phyloP scores from a whole-genome alignment of 2,329 filamentous ascomycete genomes.

The Penicillium sumatraense region DNA sequence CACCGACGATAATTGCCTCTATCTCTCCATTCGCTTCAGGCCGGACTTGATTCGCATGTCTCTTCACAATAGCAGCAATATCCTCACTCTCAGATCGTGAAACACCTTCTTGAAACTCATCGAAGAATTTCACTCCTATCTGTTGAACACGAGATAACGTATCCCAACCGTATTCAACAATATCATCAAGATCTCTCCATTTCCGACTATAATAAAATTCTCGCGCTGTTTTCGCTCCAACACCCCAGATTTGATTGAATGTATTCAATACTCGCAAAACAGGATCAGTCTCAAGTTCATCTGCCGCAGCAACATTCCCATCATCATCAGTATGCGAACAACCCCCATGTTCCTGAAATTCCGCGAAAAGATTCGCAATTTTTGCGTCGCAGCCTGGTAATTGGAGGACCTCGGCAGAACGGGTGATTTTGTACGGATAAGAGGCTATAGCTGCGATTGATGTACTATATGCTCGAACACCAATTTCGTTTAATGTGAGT shows the following conservation, averaged over 20 bases:
- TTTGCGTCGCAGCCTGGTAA: constrained; percentile 84
- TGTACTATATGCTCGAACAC: constrained; percentile 83
- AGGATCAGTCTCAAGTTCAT: constrained; percentile 66
- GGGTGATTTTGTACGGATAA: constrained; percentile 68
- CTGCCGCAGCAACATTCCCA: constrained; percentile 66
- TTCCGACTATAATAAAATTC: constrained; percentile 77
- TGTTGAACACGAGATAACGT: constrained; percentile 79
- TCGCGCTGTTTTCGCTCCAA: constrained; percentile 77
- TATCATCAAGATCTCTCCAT: constrained; percentile 84
- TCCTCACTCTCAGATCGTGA: constrained; percentile 72
- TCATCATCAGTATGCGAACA: constrained; percentile 42
- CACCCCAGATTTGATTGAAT: constrained; percentile 92
- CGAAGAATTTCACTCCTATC: constrained; percentile 91
- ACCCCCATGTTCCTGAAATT: constrained; percentile 62
- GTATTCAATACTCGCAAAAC: constrained; percentile 66
- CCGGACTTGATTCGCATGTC: constrained; percentile 68
- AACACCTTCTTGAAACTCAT: constrained; percentile 77
- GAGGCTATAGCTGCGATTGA: constrained; percentile 82
- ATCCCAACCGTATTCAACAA: constrained; percentile 81
- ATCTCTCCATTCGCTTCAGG: constrained; percentile 52
- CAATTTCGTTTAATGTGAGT: constrained; percentile 75
- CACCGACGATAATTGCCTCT: constrained; percentile 72
- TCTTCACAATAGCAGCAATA: constrained; percentile 67
- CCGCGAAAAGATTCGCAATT: constrained; percentile 75
- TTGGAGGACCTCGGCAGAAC: constrained; percentile 47